A percentile compares a stretch with the other conserved stretches of the same genome.
These are phyloP conservation scores for Mycena galericulata DNA, from an alignment of 768 basidiomycete species.

Conservation along the genomic window DNA sequence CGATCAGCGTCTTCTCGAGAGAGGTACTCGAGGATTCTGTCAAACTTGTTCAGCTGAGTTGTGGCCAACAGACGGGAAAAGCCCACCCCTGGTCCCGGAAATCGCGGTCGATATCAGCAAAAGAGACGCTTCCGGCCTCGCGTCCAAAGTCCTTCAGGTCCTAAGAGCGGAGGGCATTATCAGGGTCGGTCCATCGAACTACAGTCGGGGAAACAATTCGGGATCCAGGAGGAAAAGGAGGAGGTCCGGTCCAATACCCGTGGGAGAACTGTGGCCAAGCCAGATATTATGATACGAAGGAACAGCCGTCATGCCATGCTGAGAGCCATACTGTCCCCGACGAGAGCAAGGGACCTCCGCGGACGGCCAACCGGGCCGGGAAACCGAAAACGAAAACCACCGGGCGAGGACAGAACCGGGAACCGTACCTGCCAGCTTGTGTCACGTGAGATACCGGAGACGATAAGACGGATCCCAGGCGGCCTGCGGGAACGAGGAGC, in stretches of 20 bases:
- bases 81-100: conserved; percentile 87
- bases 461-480: conserved; percentile 84
- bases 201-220: conserved; percentile 26
- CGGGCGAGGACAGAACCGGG: conserved; percentile 27
- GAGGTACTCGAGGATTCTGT: conserved; percentile 92
- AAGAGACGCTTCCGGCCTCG: conserved; percentile 92
- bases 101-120: conserved; percentile 95
- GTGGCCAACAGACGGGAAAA: not conserved
- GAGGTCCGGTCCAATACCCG: conserved; percentile 23
- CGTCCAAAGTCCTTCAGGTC: conserved; percentile 99
- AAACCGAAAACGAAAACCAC: conserved; percentile 1
- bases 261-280: not conserved
- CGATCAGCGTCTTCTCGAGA: conserved; percentile 92
- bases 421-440: conserved; percentile 98
- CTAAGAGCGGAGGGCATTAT: conserved; percentile 66
- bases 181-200: conserved; percentile 55
- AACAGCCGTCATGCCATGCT: conserved; percentile 26
- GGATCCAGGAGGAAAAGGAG: conserved; percentile 37
- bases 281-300: not conserved
- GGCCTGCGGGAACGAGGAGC: conserved; percentile 80
- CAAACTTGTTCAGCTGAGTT: too few relatives aligned
- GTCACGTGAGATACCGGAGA: conserved; percentile 91
- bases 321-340: conserved; percentile 30
- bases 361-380: conserved; percentile 13
- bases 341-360: conserved; percentile 25